Evolutionary conservation across 768 basidiomycete genomes (phyloP).

Genomic region (Boletales sp.): DNA sequence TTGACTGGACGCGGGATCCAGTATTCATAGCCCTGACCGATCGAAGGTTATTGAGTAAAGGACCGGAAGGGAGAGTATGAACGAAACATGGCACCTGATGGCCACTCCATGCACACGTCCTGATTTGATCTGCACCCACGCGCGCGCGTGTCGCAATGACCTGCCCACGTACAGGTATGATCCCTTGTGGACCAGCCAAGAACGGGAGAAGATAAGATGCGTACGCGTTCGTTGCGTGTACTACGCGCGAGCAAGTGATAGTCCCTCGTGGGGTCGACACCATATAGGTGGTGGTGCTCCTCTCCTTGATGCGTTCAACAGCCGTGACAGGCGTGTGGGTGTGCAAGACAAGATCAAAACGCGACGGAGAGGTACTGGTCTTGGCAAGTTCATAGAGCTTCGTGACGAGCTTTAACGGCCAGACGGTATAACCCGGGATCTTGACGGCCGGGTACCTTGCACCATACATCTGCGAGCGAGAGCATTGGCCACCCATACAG

Average conservation of each 20-base stretch:
- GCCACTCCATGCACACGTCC: slow-evolving; percentile 45
- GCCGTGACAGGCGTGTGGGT: slow-evolving; percentile 69
- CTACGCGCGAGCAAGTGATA: slow-evolving; percentile 56
- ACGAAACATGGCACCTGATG: slow-evolving; percentile 15
- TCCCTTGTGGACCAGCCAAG: slow-evolving; percentile 47
- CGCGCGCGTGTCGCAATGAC: slow-evolving; percentile 46
- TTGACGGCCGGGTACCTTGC: slow-evolving; percentile 50
- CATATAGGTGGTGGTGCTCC: background rate
- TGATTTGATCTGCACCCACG: slow-evolving; percentile 37
- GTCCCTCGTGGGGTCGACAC: slow-evolving; percentile 60
- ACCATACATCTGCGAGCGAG: slow-evolving; percentile 20
- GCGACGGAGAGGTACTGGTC: slow-evolving; percentile 7
- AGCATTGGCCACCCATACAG: too few relatives aligned
- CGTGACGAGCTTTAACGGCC: slow-evolving; percentile 80
- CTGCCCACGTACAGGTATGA: slow-evolving; percentile 75
- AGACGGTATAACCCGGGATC: slow-evolving; percentile 61
- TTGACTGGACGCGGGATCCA: slow-evolving; percentile 72
- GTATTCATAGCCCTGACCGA: slow-evolving; percentile 54
- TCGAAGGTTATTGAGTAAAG: too few relatives aligned
- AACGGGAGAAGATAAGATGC: slow-evolving; percentile 73
- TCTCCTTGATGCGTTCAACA: slow-evolving; percentile 24
- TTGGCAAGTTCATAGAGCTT: slow-evolving; percentile 50
- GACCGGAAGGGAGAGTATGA: too few relatives aligned
- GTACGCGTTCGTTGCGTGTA: slow-evolving; percentile 89
- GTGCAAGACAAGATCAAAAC: slow-evolving; percentile 53